Base-by-base conservation (phyloP, 148 eudicot genomes). In the Vaccinium corymbosum region DNA sequence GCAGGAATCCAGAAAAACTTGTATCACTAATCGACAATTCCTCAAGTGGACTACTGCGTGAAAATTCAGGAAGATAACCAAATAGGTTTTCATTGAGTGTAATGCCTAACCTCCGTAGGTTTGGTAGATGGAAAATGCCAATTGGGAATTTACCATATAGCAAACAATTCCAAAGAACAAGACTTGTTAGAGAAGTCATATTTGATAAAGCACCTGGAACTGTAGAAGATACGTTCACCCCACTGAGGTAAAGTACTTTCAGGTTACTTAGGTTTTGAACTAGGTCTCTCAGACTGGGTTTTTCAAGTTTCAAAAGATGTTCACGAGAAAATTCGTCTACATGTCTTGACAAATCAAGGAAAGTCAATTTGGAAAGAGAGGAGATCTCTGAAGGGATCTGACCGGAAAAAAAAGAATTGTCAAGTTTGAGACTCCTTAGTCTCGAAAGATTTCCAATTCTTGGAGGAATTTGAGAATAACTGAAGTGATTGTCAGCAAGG, bases 401-500 rank as follows among this genome's bases (percentile, higher is more conserved):
- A 20, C 85, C 76, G 2, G 9, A 3, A 48, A 83, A 83, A 1
- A 1, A 9, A 1, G 85, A 83, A 0, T 7, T 0, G n/a, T 81
- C 1, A 0, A 84, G 76, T 15, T 66, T 7, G 22, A 84, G 85
- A 55, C 61, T 56, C 51, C 12, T 82, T 17, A 61, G 3, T 61
- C 66, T 20, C 0, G 27, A 20, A 20, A 61, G 66, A 64, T 25
- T n/a, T 8, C 15, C 38, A 6, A 15, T 32, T 0, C 17, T 0
- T 9, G 3, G 14, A 0, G 42, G 49, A 19, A 89, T 89, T 27
- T 7, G 48, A 38, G 91, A 91, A 14, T 74, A 38, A 49, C 61
- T 79, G 80, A 91, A 90, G 80, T 85, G 2, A 56, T 89, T 89
- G 59, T 46, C 35, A 27, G 90, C 83, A 61, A 90, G 86, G 46